Evolutionary conservation across 2,329 filamentous ascomycete genomes (phyloP).

Genomic region (Ophiostoma tasmaniense): DNA sequence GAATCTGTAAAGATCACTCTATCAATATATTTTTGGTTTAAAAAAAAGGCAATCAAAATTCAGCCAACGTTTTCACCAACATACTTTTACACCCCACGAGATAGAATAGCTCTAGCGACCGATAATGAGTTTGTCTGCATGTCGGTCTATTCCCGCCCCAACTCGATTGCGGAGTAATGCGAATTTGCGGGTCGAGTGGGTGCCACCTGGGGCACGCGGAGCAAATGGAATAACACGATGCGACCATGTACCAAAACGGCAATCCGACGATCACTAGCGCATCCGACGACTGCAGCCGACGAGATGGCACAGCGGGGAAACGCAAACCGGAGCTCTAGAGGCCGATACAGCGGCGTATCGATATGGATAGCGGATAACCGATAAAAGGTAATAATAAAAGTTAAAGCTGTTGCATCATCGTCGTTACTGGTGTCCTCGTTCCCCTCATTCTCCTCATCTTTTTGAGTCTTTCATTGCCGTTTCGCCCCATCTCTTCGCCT

Average conservation of each 20-base stretch:
- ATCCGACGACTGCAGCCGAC: constrained; percentile 7
- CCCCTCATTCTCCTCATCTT: neutral
- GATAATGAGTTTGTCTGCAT: neutral
- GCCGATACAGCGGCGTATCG: neutral
- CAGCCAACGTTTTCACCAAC: neutral
- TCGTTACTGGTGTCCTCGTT: neutral
- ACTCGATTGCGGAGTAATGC: neutral
- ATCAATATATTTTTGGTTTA: too few species aligned
- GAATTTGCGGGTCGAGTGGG: neutral
- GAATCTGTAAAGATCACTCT: neutral
- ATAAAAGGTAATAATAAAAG: constrained; percentile 1
- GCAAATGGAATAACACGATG: constrained; percentile 3
- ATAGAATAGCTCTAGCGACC: neutral
- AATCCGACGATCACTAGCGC: constrained; percentile 4
- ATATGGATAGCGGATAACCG: neutral
- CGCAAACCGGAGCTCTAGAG: constrained; percentile 1
- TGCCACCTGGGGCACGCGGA: neutral
- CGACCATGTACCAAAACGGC: neutral
- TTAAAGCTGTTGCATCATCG: neutral
- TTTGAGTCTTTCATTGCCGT: neutral
- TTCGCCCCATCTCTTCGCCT: neutral
- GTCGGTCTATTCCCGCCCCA: neutral
- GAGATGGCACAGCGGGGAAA: neutral
- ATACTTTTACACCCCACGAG: neutral
- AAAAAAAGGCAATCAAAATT: too few species aligned